Evolutionary conservation across 108 stramenopile genomes (phyloP).

Genomic region (Craspedostauros australis): DNA sequence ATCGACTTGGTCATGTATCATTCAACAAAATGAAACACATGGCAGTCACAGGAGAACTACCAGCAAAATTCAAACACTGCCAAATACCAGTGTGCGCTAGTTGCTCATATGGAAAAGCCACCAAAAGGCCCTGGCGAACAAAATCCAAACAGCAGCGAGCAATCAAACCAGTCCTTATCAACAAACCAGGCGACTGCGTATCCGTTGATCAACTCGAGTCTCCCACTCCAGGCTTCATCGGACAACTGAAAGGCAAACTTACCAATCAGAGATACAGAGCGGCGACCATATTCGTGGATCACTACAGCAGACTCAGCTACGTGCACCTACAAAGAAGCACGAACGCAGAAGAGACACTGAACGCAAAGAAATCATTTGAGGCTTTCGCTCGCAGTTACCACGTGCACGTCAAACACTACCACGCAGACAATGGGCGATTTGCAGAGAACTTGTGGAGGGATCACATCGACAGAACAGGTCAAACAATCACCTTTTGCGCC

Average conservation of each 20-base stretch:
- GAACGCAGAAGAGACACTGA: slow-evolving; percentile 29
- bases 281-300: slow-evolving; percentile 47
- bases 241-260: slow-evolving; percentile 31
- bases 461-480: slow-evolving; percentile 3
- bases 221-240: slow-evolving; percentile 41
- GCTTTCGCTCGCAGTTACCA: not conserved
- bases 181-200: slow-evolving; percentile 30
- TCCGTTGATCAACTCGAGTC: slow-evolving; percentile 43
- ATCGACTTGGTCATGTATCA: slow-evolving; percentile 20
- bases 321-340: slow-evolving; percentile 23
- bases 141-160: not conserved
- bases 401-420: slow-evolving; percentile 14
- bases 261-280: slow-evolving; percentile 22
- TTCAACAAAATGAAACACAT: slow-evolving; percentile 11
- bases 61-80: slow-evolving; percentile 9
- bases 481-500: slow-evolving; percentile 21
- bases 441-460: no score
- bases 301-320: slow-evolving; percentile 13
- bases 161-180: not conserved
- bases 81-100: slow-evolving; percentile 17
- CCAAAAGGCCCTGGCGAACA: slow-evolving; percentile 17
- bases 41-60: slow-evolving; percentile 17
- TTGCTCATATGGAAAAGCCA: slow-evolving; percentile 22
- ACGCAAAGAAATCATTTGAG: slow-evolving; percentile 36
- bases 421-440: slow-evolving; percentile 25